Evolutionary conservation across 371 early-diverging fungal species (phyloP).

Genomic region (Mucor circinelloides): DNA sequence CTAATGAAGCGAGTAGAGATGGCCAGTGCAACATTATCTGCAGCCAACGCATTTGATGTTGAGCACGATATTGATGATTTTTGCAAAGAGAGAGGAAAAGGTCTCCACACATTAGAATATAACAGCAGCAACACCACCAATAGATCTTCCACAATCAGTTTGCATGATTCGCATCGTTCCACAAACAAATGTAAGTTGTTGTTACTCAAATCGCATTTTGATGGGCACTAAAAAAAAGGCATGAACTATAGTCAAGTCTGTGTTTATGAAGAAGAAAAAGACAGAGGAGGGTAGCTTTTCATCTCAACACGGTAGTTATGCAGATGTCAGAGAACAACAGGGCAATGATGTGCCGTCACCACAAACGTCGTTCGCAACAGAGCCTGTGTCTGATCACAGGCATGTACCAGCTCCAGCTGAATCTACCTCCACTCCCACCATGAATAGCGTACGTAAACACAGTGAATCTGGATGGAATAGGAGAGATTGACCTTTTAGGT

Average conservation of each 20-base stretch:
- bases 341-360: not conserved
- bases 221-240: too few species aligned
- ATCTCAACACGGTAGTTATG: not conserved
- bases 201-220: not conserved
- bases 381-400: not conserved
- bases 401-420: not conserved
- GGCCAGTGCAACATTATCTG: conserved; percentile 1
- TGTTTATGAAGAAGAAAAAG: conserved; percentile 21
- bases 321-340: not conserved
- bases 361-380: not conserved
- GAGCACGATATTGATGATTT: conserved; percentile 21
- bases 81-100: conserved; percentile 16
- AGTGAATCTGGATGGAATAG: not conserved
- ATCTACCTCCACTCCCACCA: not conserved
- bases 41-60: conserved; percentile 8
- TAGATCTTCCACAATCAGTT: conserved; percentile 7
- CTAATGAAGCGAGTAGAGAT: conserved; percentile 27
- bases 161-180: conserved; percentile 18
- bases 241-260: conserved; percentile 19
- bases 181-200: conserved; percentile 16
- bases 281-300: not conserved
- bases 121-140: not conserved
- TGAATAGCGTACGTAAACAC: not conserved
- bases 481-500: not conserved
- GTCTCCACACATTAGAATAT: not conserved